A percentile compares a stretch with the other conserved stretches of the same genome.
Conservation (phyloP, 805 yeast genomes). For the Teunomyces tritomae region DNA sequence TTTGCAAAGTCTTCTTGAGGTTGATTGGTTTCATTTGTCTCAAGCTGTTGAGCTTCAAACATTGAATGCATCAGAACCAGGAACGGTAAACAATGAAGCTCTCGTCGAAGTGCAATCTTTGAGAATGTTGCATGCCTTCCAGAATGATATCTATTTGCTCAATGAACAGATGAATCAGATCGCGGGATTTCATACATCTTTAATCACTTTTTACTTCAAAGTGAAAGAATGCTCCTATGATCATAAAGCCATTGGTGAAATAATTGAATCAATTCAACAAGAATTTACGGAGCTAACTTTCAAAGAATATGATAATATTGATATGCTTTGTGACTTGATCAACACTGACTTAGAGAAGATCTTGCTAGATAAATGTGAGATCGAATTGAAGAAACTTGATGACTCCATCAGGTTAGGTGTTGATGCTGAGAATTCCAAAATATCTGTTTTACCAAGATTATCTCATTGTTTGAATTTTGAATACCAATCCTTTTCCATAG, state of each 20-base stretch:
- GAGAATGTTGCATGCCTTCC: constrained; percentile 20
- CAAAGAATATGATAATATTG: constrained; percentile 16
- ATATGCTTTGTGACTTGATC: constrained; percentile 13
- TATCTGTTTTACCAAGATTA: background rate
- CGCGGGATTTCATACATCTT: constrained; percentile 13
- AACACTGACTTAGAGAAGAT: constrained; percentile 22
- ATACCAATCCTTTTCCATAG: constrained; percentile 33
- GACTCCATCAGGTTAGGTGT: background rate
- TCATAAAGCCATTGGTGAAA: constrained; percentile 7
- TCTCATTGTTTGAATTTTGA: constrained; percentile 36
- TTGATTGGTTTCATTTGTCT: constrained; percentile 54
- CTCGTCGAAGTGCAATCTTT: constrained; percentile 26
- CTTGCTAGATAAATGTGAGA: constrained; percentile 19
- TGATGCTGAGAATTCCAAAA: background rate
- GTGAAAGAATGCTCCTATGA: constrained; percentile 18
- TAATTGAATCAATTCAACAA: constrained; percentile 13
- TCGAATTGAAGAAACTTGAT: constrained; percentile 8
- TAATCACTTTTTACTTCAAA: constrained; percentile 11
- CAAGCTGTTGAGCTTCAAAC: constrained; percentile 47
- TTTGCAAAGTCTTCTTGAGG: constrained; percentile 31
- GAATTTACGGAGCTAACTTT: constrained; percentile 14
- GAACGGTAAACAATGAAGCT: constrained; percentile 27
- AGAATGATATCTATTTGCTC: constrained; percentile 18
- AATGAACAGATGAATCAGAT: constrained; percentile 18
- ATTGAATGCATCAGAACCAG: constrained; percentile 18